phyloP scores from a whole-genome alignment of 1,139 yeast genomes.

The Yamadazyma taylorii region DNA sequence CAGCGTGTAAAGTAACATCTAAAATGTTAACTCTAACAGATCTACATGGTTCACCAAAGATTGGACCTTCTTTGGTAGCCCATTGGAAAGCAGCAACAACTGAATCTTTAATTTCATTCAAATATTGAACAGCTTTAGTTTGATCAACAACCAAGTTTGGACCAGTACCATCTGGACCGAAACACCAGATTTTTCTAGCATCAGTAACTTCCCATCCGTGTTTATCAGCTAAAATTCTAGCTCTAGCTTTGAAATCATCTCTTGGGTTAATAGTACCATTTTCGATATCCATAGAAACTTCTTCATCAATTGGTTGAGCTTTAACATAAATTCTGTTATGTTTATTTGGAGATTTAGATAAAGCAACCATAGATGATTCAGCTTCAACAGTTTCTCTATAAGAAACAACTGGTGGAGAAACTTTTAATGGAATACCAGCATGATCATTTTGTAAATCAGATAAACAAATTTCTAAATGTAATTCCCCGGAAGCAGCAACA shows the following conservation, averaged over 20 bases:
- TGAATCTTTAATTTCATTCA: constrained; percentile 98
- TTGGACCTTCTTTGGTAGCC: constrained; percentile 99
- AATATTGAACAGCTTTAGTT: constrained; percentile 99
- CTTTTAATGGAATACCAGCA: constrained; percentile 98
- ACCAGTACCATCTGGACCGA: constrained; percentile 99
- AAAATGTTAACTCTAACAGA: constrained; percentile 96
- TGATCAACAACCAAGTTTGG: constrained; percentile 99
- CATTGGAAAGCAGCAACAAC: constrained; percentile 99
- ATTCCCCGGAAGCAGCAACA: constrained; percentile 99
- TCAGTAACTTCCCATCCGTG: constrained; percentile 99
- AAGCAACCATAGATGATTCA: constrained; percentile 93
- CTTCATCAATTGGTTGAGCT: constrained; percentile 96
- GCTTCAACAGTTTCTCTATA: constrained; percentile 98
- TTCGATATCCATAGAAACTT: constrained; percentile 91
- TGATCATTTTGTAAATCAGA: constrained; percentile 96
- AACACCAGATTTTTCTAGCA: constrained; percentile 99
- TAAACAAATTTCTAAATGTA: constrained; percentile 98
- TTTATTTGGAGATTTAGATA: constrained; percentile 99
- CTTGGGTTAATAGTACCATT: constrained; percentile 87
- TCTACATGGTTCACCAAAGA: constrained; percentile 95
- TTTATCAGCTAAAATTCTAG: constrained; percentile 98
- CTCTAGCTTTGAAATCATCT: constrained; percentile 99
- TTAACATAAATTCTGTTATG: constrained; percentile 99
- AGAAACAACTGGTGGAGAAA: constrained; percentile 96
- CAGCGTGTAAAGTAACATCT: constrained; percentile 99